Percentiles rank a stretch among this genome's conserved stretches.
These are phyloP conservation scores for Pythium graminicola DNA, from an alignment of 352 stramenopile genomes.

Conservation along the genomic window DNA sequence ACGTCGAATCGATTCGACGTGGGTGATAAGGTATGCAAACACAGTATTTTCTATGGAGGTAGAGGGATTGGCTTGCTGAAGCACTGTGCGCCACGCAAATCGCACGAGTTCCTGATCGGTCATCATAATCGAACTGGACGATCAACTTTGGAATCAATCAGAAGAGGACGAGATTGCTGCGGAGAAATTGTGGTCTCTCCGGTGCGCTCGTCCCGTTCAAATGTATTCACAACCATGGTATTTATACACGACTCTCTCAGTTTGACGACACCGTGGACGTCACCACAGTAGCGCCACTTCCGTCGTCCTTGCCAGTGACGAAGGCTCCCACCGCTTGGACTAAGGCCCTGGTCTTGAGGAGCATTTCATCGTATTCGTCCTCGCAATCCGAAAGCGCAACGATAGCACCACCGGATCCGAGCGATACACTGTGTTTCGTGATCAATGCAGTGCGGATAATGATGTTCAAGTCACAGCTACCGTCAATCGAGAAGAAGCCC, in stretches of 20 bases:
- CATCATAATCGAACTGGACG: not conserved
- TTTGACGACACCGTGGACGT: not conserved
- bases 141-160: not conserved
- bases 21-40: conserved; percentile 5
- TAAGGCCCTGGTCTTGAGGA: conserved; percentile 82
- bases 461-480: conserved; percentile 96
- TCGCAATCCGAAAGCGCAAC: conserved; percentile 91
- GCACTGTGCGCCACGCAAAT: conserved; percentile 10
- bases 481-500: conserved; percentile 94
- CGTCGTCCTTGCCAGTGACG: conserved; percentile 41
- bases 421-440: conserved; percentile 61
- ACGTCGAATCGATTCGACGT: not conserved
- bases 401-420: conserved; percentile 95
- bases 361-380: conserved; percentile 93
- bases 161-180: conserved; percentile 1
- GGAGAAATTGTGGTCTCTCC: not conserved
- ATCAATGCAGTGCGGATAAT: conserved; percentile 95
- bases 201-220: not conserved
- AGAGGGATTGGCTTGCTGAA: not conserved
- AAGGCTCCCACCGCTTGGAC: conserved; percentile 53
- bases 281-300: conserved; percentile 28
- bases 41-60: not conserved
- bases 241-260: conserved; percentile 6
- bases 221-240: conserved; percentile 1
- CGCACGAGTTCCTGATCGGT: conserved; percentile 11